These are phyloP conservation scores for Kitagawia praeruptora DNA, from an alignment of 129 eudicot species.

Conservation along the genomic window DNA sequence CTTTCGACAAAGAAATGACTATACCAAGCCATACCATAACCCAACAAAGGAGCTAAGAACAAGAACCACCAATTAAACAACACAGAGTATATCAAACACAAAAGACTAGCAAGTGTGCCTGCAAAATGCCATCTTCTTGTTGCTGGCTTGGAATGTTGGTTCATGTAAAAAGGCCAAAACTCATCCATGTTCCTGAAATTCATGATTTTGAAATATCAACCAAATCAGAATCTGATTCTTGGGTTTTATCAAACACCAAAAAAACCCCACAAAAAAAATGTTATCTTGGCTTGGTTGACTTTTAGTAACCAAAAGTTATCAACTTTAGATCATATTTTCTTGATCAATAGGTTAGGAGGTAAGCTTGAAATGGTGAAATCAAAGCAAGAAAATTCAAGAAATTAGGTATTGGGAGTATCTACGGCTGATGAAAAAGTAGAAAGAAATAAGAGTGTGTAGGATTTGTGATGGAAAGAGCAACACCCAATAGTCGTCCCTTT, in stretches of 20 bases:
- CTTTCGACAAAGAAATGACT: constrained; percentile 91
- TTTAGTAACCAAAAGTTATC: background rate
- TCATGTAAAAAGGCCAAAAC: constrained; percentile 84
- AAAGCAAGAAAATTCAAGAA: background rate
- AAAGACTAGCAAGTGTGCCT: constrained; percentile 64
- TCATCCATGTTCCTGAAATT: constrained; percentile 89
- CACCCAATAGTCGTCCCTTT: background rate
- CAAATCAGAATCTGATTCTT: background rate
- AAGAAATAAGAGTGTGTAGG: background rate
- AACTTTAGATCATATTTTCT: background rate
- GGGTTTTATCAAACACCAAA: background rate
- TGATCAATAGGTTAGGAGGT: background rate
- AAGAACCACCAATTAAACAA: constrained; percentile 64
- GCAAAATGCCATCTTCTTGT: constrained; percentile 95
- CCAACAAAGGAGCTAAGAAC: constrained; percentile 57
- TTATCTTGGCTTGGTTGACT: constrained; percentile 10
- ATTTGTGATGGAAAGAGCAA: background rate
- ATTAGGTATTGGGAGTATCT: background rate
- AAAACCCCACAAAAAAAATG: too few species aligned
- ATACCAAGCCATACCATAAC: constrained; percentile 91
- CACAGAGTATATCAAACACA: constrained; percentile 47
- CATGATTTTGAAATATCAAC: constrained; percentile 25
- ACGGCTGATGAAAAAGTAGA: background rate
- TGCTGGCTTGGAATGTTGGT: constrained; percentile 85
- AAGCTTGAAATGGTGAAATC: background rate